A percentile compares a stretch with the other conserved stretches of the same genome.
Evolutionary conservation across 768 basidiomycete genomes (phyloP).

Genomic region (Amanita inopinata): DNA sequence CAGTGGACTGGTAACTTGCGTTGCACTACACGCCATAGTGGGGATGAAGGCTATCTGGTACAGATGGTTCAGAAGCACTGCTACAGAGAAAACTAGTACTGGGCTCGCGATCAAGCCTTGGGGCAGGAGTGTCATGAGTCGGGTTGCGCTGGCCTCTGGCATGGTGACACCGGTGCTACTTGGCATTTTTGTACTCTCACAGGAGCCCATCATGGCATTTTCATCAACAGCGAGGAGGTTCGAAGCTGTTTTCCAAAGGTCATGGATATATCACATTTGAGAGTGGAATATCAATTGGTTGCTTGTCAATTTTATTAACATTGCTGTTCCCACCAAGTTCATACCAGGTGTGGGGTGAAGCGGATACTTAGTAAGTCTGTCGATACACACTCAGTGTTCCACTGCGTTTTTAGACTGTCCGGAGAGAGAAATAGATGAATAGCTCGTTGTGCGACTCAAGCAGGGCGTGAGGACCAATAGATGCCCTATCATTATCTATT

Average conservation of each 20-base stretch:
- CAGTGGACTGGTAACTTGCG: slow-evolving; percentile 44
- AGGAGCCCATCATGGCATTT: slow-evolving; percentile 50
- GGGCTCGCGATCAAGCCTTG: slow-evolving; percentile 11
- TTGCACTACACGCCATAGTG: slow-evolving; percentile 52
- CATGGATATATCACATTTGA: slow-evolving; percentile 34
- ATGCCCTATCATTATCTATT: no score
- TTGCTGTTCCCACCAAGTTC: background rate
- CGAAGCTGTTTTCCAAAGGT: slow-evolving; percentile 35
- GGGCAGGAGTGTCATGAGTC: slow-evolving; percentile 16
- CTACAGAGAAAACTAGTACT: slow-evolving; percentile 11
- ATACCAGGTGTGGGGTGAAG: background rate
- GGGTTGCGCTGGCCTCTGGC: slow-evolving; percentile 20
- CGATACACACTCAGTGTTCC: no score
- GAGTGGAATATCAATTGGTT: no score
- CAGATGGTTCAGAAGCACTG: slow-evolving; percentile 28
- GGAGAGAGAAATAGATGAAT: no score
- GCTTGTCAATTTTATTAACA: no score
- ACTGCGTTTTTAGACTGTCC: no score
- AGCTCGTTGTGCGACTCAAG: no score
- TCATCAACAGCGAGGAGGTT: slow-evolving; percentile 41
- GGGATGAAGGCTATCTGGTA: slow-evolving; percentile 47
- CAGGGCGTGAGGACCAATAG: no score
- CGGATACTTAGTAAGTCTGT: no score
- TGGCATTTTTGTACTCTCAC: slow-evolving; percentile 44
- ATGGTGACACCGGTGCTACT: slow-evolving; percentile 41